Evolutionary conservation across 768 basidiomycete genomes (phyloP), one percentile per base, ranked within the genome.

Genomic region (Pleurotus platypus): DNA sequence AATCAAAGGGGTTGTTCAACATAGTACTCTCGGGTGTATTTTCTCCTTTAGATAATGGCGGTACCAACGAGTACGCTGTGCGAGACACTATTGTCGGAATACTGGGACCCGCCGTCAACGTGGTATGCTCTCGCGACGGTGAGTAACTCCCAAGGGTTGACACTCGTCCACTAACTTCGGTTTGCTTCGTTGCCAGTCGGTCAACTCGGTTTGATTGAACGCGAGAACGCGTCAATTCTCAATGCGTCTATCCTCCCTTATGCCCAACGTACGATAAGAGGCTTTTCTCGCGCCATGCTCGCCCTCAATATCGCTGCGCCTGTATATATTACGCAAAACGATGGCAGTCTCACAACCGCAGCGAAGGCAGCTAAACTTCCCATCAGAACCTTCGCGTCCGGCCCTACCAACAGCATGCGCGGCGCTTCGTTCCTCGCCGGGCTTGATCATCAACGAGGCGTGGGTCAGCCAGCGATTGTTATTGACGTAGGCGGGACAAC

Each of bases 391-490:
- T 88, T 79, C 64, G 78, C 77, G 18, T 80, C 77, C 43, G 83
- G 83, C 2, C 80, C 85, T 5, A 88, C 86, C 1, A 87, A 87
- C 65, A 85, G 84, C 1, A 88, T 87, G 85, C 73, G 86, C 49
- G 86, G 85, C 7, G 86, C 85, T 4, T 80, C 80, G 3, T 86
- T 81, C 65, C 72, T 87, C 4, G 78, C 85, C 1, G 77, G 69
- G 6, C 59, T 70, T 5, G 68, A 69, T 55, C 57, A 62, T 16
- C 66, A 63, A 47, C 58, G 62, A 18, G 62, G 56, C 8, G 42
- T 51, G 7, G 63, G 62, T 13, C 67, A 67, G 49, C 70, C 67
- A 38, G 73, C 76, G 42, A 70, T 85, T 49, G 86, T 87, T 0
- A 75, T 83, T 54, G 86, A 87, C 65, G 73, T 86, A 57, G 86